Base-by-base conservation (phyloP, 1,284 basidiomycete genomes). In the Ceratobasidium sp. region DNA sequence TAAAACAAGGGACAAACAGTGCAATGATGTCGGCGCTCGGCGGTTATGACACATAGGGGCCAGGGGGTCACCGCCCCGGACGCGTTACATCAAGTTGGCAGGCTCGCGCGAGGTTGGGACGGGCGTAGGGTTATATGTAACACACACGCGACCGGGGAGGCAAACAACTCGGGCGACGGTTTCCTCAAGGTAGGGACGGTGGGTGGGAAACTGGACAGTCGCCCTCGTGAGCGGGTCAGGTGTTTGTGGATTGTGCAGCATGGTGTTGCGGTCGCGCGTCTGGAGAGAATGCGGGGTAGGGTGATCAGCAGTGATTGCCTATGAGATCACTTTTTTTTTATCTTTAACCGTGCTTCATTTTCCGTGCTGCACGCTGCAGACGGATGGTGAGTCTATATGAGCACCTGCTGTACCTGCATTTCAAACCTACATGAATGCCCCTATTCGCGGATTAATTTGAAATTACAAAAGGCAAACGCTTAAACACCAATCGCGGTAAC, bases 1-100 rank as follows among this genome's bases (percentile, higher is more conserved):
- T 44, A 64, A 64, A 64, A 64, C 25, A 59, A 59, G 56, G 15
- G 40, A 62, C 44, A 64, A 52, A 52, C 51, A 52, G 22, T 52
- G 19, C 66, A 49, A 52, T 40, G 37, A 61, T 61, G 6, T 52
- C 65, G 3, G 29, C 65, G 51, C 51, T 67, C 29, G 46, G 51
- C 71, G 71, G 61, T 29, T 65, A 56, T 76, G 64, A 76, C 73
- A 76, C 54, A 76, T 76, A 76, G 73, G 73, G 73, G 73, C 57
- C 9, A 25, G 57, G 32, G 29, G 25, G 7, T 22, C 15, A 32
- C 29, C 56, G 46, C 15, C 32, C 13, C 46, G 57, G 22, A 64
- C 61, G 61, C 43, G 61, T 64, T 44, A 64, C 61, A 64, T 46
- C 40, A 40, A 46, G 61, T 64, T 46, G 61, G 61, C 61, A 64